These are phyloP conservation scores for Logfia minima DNA, from an alignment of 129 eudicot genomes.

Conservation along the genomic window DNA sequence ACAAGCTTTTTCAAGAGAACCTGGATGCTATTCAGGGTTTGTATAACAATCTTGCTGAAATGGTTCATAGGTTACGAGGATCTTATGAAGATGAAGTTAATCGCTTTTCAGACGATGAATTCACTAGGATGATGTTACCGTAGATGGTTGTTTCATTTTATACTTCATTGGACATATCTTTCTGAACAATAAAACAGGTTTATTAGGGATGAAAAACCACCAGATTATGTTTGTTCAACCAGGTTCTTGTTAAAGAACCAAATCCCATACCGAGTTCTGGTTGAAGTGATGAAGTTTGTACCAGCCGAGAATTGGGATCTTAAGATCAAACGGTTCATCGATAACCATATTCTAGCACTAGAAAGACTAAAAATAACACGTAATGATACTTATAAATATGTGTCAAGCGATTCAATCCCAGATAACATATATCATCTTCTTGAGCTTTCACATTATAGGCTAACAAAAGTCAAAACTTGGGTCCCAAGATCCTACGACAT, in stretches of 20 bases:
- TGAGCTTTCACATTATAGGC: conserved; percentile 28
- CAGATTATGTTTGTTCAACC: conserved; percentile 32
- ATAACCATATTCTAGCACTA: conserved; percentile 14
- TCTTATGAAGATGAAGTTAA: conserved; percentile 17
- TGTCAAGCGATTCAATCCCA: not conserved
- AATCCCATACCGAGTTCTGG: conserved; percentile 32
- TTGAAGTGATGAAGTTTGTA: conserved; percentile 26
- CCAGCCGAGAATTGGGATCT: not conserved
- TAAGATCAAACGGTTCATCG: conserved; percentile 25
- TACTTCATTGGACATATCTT: conserved; percentile 22
- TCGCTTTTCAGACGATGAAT: conserved; percentile 18
- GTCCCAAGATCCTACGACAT: not conserved
- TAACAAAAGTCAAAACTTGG: not conserved
- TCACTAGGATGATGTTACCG: conserved; percentile 37
- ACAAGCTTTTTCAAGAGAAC: not conserved
- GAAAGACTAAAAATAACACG: conserved; percentile 1
- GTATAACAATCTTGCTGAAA: conserved; percentile 16
- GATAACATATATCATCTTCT: conserved; percentile 23
- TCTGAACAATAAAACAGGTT: not conserved
- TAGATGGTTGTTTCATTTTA: conserved; percentile 40
- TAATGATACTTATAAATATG: not conserved
- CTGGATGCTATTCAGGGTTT: not conserved
- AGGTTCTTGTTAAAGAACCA: conserved; percentile 44
- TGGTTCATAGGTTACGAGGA: conserved; percentile 8
- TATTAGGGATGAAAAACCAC: conserved; percentile 32